Conservation (phyloP, 257 asterid genomes). For the Scutellaria barbata region DNA sequence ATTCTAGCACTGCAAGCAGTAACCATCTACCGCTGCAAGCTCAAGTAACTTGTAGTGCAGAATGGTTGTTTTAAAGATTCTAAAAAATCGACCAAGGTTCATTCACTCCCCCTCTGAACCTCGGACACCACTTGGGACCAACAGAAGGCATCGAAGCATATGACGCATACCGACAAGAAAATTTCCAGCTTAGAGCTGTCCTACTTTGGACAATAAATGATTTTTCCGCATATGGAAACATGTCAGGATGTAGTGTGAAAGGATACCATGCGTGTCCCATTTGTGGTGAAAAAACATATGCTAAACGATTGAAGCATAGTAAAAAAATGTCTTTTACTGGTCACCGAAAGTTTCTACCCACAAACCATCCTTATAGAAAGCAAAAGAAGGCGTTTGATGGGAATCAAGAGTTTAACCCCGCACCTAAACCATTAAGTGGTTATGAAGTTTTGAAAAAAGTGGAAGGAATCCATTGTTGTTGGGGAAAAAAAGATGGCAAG, state of each 20-base stretch:
- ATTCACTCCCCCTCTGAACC: too few relatives aligned
- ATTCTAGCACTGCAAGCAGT: too few relatives aligned
- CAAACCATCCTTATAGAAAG: background rate
- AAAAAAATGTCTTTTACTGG: background rate
- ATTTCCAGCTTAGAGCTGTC: background rate
- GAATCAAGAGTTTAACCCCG: background rate
- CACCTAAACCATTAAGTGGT: background rate
- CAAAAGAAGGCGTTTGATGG: slow-evolving; percentile 1
- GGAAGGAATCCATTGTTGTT: too few relatives aligned
- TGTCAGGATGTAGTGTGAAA: background rate
- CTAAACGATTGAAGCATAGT: background rate
- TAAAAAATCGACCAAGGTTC: too few relatives aligned
- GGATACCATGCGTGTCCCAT: background rate
- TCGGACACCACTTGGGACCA: too few relatives aligned
- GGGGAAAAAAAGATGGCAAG: background rate
- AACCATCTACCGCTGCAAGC: too few relatives aligned
- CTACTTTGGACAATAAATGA: background rate
- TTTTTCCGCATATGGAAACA: background rate
- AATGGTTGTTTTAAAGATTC: too few relatives aligned
- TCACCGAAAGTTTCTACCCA: background rate
- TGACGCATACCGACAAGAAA: background rate
- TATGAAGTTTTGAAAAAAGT: too few relatives aligned
- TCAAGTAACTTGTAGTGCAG: too few relatives aligned
- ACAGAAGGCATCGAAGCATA: background rate
- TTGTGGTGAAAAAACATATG: background rate